A percentile compares a stretch with the other conserved stretches of the same genome.
Evolutionary conservation across 164 flowering plant species (phyloP).

Genomic region (Euptelea pleiosperma): DNA sequence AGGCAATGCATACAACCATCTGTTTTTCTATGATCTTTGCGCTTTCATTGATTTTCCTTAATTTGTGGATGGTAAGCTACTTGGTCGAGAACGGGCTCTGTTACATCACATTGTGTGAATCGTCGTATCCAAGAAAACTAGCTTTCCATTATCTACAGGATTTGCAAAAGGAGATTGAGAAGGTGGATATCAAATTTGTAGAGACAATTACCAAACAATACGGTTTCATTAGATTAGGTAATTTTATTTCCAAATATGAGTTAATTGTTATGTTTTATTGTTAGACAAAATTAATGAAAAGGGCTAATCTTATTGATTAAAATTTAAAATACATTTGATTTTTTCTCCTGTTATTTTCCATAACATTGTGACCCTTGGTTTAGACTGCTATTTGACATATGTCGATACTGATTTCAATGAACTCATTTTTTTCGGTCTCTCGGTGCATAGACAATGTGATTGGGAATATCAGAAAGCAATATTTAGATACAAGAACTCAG

Average conservation of each 20-base stretch:
- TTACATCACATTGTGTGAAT: slow-evolving; percentile 44
- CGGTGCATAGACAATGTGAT: slow-evolving; percentile 39
- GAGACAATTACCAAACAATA: slow-evolving; percentile 40
- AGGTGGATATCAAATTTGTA: slow-evolving; percentile 25
- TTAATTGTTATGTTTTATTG: neutral
- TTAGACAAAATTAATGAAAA: too few species aligned
- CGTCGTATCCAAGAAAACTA: slow-evolving; percentile 10
- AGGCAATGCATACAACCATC: too few species aligned
- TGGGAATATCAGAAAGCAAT: slow-evolving; percentile 40
- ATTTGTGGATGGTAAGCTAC: slow-evolving; percentile 27
- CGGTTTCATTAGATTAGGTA: slow-evolving; percentile 49
- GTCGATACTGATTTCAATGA: too few species aligned
- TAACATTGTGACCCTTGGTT: too few species aligned
- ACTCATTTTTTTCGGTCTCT: neutral
- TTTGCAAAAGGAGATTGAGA: slow-evolving; percentile 5
- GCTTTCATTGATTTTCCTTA: neutral
- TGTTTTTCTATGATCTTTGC: too few species aligned
- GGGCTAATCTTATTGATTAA: too few species aligned
- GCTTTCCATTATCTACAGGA: slow-evolving; percentile 4
- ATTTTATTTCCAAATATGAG: neutral
- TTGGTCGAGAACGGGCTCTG: slow-evolving; percentile 41
- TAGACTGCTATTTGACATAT: too few species aligned
- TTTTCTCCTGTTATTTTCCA: too few species aligned
- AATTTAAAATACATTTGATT: too few species aligned
- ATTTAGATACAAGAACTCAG: slow-evolving; percentile 54